Base-by-base conservation (phyloP, 768 basidiomycete species). In the Phylloporus arenicola region DNA sequence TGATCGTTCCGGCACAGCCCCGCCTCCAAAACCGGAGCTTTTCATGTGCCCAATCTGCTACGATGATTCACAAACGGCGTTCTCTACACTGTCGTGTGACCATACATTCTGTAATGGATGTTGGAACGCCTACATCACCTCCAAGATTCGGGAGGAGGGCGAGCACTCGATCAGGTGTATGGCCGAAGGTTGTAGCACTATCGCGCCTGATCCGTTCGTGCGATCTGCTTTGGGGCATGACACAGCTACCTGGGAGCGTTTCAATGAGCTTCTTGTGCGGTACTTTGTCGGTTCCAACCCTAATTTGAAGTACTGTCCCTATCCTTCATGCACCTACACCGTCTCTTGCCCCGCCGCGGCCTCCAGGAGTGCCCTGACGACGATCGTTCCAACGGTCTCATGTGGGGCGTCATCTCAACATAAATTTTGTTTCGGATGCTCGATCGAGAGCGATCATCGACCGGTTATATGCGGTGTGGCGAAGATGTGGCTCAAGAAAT, bases 1-100 rank as follows among this genome's bases (percentile, higher is more conserved):
- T 54, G n/a, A 57, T 37, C 3, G 14, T 11, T 3, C n/a, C 11
- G 22, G 14, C 33, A 50, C 50, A 62, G 30, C 55, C 63, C 50
- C 59, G 61, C 42, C 55, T 27, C 60, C 58, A 31, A 63, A 70
- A 54, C 59, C 63, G 17, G 74, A 77, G 39, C 72, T 82, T 17
- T 95, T 94, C 69, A 76, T 87, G 30, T 99, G 96, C 70, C 88
- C 92, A 4, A 89, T 98, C 65, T 99, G 96, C 73, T 98, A 85
- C 69, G 87, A 88, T 63, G 88, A 92, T 57, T 69, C 75, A 19
- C 75, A 79, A 50, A 84, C 83, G 2, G 76, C 88, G 29, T 73
- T 87, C 14, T 77, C 96, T 34, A 74, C 79, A 13, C 77, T 98
- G 43, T 75, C 79, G 27, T 99, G 96, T 69, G 83, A 81, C 40